Conservation (phyloP, 345 rosid species). For the Clausena lansium region DNA sequence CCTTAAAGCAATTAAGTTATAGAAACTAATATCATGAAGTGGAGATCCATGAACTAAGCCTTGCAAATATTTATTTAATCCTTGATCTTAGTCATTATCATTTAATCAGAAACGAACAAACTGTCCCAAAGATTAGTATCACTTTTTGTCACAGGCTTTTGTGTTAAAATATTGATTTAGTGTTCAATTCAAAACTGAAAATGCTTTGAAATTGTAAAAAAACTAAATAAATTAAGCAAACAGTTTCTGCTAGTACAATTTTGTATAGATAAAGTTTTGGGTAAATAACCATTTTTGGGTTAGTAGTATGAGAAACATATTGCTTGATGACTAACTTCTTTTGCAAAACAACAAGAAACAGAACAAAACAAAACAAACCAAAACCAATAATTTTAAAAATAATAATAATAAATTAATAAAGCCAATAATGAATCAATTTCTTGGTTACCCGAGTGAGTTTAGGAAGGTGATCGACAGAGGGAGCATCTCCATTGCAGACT, state of each 20-base stretch:
- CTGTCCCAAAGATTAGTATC: background rate
- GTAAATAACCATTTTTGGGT: background rate
- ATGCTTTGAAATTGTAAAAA: background rate
- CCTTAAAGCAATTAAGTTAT: background rate
- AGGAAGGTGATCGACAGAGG: constrained; percentile 70
- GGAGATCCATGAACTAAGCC: constrained; percentile 15
- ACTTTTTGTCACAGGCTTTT: background rate
- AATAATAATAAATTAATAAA: background rate
- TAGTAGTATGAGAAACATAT: background rate
- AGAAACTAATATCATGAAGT: background rate
- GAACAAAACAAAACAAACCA: background rate
- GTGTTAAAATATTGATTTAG: background rate
- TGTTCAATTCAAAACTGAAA: background rate
- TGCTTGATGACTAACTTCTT: background rate
- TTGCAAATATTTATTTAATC: background rate
- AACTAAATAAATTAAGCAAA: background rate
- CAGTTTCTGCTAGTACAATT: background rate
- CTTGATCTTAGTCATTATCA: background rate
- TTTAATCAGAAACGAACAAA: background rate
- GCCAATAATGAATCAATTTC: background rate
- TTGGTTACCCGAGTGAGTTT: constrained; percentile 62
- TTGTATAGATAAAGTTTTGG: background rate
- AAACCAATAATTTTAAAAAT: background rate
- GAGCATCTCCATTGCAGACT: constrained; percentile 64
- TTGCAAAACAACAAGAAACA: background rate